These are phyloP conservation scores for Colletotrichum echinochloae DNA, from an alignment of 2,329 filamentous ascomycete genomes.

Conservation along the genomic window DNA sequence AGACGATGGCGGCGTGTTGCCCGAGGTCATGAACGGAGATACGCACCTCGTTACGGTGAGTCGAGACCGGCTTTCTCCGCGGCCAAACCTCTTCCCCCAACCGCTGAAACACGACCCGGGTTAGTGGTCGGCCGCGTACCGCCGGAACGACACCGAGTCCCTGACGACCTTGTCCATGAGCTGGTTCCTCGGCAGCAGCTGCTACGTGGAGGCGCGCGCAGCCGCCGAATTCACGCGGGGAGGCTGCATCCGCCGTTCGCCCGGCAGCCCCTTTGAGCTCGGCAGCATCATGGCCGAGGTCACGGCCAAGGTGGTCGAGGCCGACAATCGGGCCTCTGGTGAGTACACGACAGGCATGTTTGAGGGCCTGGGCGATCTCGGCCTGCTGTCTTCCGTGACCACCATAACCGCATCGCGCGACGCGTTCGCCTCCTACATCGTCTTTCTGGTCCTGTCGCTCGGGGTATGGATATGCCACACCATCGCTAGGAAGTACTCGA, in stretches of 20 bases:
- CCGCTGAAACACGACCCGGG: not conserved
- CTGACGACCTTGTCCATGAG: slow-evolving; percentile 18
- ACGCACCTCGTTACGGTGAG: slow-evolving; percentile 28
- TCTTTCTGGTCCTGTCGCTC: slow-evolving; percentile 11
- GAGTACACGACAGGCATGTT: slow-evolving; percentile 1
- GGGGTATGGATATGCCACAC: slow-evolving; percentile 21
- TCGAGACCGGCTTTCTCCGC: not conserved
- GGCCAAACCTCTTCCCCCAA: not conserved
- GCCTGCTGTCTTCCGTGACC: not conserved
- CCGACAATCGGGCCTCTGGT: not conserved
- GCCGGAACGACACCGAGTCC: not conserved
- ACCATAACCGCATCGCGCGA: not conserved
- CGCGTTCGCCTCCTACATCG: slow-evolving; percentile 15
- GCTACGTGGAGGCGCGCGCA: not conserved
- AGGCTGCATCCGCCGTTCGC: slow-evolving; percentile 19
- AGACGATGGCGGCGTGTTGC: not conserved
- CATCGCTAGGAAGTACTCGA: slow-evolving; percentile 3
- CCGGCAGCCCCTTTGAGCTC: slow-evolving; percentile 27
- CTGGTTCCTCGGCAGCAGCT: slow-evolving; percentile 30
- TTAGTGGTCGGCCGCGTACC: slow-evolving; percentile 26
- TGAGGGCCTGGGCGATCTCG: not conserved
- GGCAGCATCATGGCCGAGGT: slow-evolving; percentile 11
- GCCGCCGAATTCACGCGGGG: not conserved
- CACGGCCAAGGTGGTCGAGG: not conserved
- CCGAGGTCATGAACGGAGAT: slow-evolving; percentile 8